Evolutionary conservation across 345 rosid genomes (phyloP).

Genomic region (Syzygium oleosum): DNA sequence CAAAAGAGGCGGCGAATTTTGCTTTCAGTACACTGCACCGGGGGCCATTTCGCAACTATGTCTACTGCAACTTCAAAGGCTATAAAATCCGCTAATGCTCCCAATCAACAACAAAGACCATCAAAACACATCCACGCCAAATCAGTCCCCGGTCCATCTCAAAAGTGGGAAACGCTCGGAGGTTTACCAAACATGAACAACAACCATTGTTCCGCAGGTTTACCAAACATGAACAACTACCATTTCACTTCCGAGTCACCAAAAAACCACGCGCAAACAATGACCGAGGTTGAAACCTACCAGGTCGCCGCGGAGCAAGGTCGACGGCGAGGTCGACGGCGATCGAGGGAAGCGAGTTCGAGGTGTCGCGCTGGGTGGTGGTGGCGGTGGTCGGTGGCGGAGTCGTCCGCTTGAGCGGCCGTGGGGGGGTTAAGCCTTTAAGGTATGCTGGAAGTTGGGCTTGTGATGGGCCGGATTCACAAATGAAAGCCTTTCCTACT

Average conservation of each 20-base stretch:
- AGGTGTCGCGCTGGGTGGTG: not conserved
- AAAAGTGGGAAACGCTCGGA: not conserved
- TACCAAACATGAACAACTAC: not conserved
- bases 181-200: not conserved
- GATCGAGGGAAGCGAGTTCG: not conserved
- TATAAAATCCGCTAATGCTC: not conserved
- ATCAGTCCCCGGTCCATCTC: not conserved
- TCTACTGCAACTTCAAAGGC: not conserved
- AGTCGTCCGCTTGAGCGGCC: not conserved
- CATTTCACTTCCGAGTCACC: not conserved
- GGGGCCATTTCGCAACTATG: not conserved
- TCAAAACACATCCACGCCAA: not conserved
- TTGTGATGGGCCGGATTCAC: not conserved
- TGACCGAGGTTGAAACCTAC: not conserved
- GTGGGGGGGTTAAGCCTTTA: not conserved
- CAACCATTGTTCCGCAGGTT: not conserved
- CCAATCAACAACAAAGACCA: not conserved
- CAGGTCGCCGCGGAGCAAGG: not conserved
- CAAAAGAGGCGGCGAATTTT: not conserved
- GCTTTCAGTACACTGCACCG: not conserved
- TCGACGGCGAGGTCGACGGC: not conserved
- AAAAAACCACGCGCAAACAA: not conserved
- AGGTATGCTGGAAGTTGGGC: not conserved
- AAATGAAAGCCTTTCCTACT: not conserved
- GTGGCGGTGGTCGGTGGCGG: not conserved